phyloP scores from a whole-genome alignment of 495 filamentous ascomycete genomes.

The Lophiotrema nucula region DNA sequence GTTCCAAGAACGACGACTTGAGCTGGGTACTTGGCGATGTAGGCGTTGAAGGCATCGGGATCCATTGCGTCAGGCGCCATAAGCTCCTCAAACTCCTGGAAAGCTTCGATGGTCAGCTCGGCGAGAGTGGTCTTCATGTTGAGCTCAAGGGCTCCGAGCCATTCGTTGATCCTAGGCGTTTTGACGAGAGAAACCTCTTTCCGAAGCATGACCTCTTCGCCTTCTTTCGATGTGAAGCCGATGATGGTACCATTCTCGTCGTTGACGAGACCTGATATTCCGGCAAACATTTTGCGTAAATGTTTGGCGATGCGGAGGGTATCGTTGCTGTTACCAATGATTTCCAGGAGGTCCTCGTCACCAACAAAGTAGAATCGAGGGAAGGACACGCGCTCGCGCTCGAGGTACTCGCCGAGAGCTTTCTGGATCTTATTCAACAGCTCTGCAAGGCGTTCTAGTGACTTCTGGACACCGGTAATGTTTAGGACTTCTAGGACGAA shows the following conservation, averaged over 20 bases:
- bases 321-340: slow-evolving; percentile 98
- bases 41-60: slow-evolving; percentile 64
- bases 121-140: slow-evolving; percentile 94
- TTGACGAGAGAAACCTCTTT: slow-evolving; percentile 87
- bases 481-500: slow-evolving; percentile 92
- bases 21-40: slow-evolving; percentile 77
- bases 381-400: slow-evolving; percentile 94
- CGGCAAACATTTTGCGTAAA: slow-evolving; percentile 99
- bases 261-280: slow-evolving; percentile 82
- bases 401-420: slow-evolving; percentile 95
- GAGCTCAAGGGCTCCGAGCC: slow-evolving; percentile 83
- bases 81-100: slow-evolving; percentile 71
- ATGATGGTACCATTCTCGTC: slow-evolving; percentile 86
- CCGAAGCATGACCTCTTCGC: slow-evolving; percentile 82
- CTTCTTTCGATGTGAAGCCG: slow-evolving; percentile 93
- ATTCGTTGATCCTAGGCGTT: slow-evolving; percentile 96
- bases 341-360: slow-evolving; percentile 97
- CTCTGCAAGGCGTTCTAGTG: slow-evolving; percentile 88
- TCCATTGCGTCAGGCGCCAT: slow-evolving; percentile 67
- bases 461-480: slow-evolving; percentile 93
- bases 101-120: slow-evolving; percentile 82
- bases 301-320: slow-evolving; percentile 94
- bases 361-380: slow-evolving; percentile 99
- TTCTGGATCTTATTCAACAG: slow-evolving; percentile 99
- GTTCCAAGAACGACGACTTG: slow-evolving; percentile 94